phyloP scores from a whole-genome alignment of 495 filamentous ascomycete species.

The Xylaria venustula region DNA sequence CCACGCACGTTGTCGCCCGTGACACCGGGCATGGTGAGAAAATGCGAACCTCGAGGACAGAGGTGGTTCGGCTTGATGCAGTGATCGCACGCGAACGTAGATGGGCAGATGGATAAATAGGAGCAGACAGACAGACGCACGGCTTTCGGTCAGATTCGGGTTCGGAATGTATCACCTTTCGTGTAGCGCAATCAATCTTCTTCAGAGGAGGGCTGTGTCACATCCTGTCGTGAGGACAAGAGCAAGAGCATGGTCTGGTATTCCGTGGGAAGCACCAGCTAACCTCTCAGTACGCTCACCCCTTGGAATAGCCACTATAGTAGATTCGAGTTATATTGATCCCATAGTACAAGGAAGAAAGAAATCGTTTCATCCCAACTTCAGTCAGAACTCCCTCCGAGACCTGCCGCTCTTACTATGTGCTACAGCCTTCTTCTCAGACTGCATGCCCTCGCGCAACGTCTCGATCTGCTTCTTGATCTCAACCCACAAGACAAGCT shows the following conservation, averaged over 20 bases:
- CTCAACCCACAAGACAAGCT: conserved; percentile 50
- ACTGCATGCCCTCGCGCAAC: conserved; percentile 55
- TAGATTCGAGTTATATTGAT: neutral
- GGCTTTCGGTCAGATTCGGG: neutral
- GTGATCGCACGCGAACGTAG: no score
- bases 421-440: conserved; percentile 7
- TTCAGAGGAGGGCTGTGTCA: neutral
- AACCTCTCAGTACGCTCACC: no score
- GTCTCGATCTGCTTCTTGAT: conserved; percentile 57
- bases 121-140: neutral
- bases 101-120: no score
- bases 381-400: neutral
- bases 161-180: neutral
- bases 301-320: no score
- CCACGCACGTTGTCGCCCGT: neutral
- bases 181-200: neutral
- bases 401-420: neutral
- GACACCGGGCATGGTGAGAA: neutral
- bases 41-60: neutral
- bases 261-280: no score
- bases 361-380: neutral
- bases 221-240: neutral
- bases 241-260: no score
- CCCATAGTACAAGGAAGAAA: neutral
- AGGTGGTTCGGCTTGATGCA: conserved; percentile 3